Base-by-base conservation (phyloP, 139 green algal species). In the Chlorella sp. region DNA sequence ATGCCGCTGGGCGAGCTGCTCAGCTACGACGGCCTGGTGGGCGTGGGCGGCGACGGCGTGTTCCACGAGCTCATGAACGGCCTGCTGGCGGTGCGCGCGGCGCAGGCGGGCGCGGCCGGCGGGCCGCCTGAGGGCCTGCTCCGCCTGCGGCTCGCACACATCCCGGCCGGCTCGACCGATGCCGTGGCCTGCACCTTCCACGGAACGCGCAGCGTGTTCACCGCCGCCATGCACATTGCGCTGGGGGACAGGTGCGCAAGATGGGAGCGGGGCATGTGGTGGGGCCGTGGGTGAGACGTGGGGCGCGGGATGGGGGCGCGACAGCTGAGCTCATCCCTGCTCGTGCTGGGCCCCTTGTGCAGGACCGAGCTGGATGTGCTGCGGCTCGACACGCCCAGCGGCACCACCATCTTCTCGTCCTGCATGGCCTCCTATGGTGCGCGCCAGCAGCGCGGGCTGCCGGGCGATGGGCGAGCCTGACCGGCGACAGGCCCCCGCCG, bases 41-140 rank as follows among this genome's bases (percentile, higher is more conserved):
- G 79, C 36, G 82, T 86, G 51, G 93, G 94, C 7, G 94, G 94
- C 0, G 94, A 97, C 60, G 93, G 94, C 23, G 64, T 97, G 50
- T 98, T 97, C 74, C 90, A 94, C 79, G 94, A 98, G 83, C 76
- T 92, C 15, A 63, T 98, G n/a, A 93, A 91, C 29, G 93, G 87
- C 0, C 62, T 97, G 41, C 70, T 97, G 46, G 58, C 61, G 46
- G 60, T 91, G 60, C 63, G 86, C 1, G 65, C 31, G 56, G 68
- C 33, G 41, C 67, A 41, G 40, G 27, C n/a, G 4, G 73, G 27
- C 56, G 42, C 51, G 17, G n/a, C n/a, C n/a, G n/a, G n/a, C n/a
- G n/a, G n/a, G n/a, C n/a, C n/a, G n/a, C n/a, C n/a, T n/a, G n/a
- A n/a, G n/a, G 40, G 63, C 33, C 43, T 72, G 58, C 12, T 35